These are phyloP conservation scores for Didymella keratinophila DNA, from an alignment of 2,329 filamentous ascomycete species.

Conservation along the genomic window DNA sequence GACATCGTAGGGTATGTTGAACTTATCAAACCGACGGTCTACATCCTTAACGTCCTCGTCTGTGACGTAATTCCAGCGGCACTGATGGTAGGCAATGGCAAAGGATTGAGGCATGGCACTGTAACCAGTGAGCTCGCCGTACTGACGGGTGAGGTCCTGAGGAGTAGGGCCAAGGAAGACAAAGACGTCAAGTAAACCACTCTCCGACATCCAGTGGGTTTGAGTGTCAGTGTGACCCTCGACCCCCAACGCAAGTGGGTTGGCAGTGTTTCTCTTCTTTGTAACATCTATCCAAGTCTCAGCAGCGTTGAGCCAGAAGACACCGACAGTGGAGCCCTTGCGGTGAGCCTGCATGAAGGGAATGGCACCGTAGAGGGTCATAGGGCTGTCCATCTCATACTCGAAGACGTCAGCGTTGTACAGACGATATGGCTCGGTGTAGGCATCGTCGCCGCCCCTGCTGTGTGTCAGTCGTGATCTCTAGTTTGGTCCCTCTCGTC, in stretches of 20 bases:
- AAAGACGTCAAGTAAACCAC: slow-evolving; percentile 88
- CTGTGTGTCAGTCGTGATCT: slow-evolving; percentile 3
- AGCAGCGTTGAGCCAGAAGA: slow-evolving; percentile 97
- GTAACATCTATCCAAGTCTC: slow-evolving; percentile 97
- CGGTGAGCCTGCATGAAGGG: slow-evolving; percentile 98
- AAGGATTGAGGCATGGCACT: slow-evolving; percentile 93
- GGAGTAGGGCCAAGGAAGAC: slow-evolving; percentile 91
- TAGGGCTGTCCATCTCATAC: slow-evolving; percentile 94
- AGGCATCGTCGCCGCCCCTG: slow-evolving; percentile 81
- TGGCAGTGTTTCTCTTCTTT: slow-evolving; percentile 76
- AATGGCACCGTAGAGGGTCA: slow-evolving; percentile 98
- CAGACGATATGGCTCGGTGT: slow-evolving; percentile 87
- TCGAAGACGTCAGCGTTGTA: slow-evolving; percentile 99
- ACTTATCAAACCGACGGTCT: slow-evolving; percentile 94
- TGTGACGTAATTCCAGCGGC: slow-evolving; percentile 98
- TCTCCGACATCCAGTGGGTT: slow-evolving; percentile 97
- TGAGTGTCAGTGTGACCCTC: slow-evolving; percentile 76
- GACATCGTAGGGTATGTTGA: slow-evolving; percentile 94
- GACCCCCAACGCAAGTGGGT: slow-evolving; percentile 78
- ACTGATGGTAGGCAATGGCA: slow-evolving; percentile 93
- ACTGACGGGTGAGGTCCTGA: slow-evolving; percentile 79
- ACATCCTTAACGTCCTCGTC: slow-evolving; percentile 98
- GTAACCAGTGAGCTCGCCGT: slow-evolving; percentile 89
- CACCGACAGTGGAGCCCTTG: slow-evolving; percentile 89
- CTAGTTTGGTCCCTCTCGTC: background rate